phyloP scores from a whole-genome alignment of 192 early-diverging fungal species.

The Neocallimastix lanati region DNA sequence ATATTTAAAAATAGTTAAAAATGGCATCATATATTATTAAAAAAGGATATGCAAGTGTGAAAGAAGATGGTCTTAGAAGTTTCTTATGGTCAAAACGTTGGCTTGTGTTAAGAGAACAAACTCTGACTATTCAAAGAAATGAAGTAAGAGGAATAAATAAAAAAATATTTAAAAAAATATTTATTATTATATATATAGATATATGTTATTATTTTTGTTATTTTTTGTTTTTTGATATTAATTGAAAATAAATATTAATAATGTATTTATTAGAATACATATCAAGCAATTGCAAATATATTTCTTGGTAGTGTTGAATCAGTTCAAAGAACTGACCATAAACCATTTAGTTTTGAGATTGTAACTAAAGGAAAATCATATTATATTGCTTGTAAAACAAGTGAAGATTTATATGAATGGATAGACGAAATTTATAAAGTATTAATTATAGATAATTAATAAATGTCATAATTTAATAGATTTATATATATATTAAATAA shows the following conservation, averaged over 20 bases:
- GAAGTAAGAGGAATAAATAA: conserved; percentile 46
- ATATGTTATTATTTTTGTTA: too few relatives aligned
- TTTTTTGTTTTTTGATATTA: too few relatives aligned
- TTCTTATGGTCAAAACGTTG: conserved; percentile 95
- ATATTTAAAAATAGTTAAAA: neutral
- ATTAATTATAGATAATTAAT: neutral
- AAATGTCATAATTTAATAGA: too few relatives aligned
- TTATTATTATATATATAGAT: too few relatives aligned
- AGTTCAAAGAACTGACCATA: conserved; percentile 4
- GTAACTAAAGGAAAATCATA: conserved; percentile 4
- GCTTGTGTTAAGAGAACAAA: conserved; percentile 70
- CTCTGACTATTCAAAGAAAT: conserved; percentile 81
- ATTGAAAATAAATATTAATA: too few relatives aligned
- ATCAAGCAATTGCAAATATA: neutral
- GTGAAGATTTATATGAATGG: conserved; percentile 10
- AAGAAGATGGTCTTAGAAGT: conserved; percentile 74
- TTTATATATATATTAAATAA: too few relatives aligned
- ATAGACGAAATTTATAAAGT: conserved; percentile 10
- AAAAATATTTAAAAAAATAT: neutral
- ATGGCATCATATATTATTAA: conserved; percentile 30
- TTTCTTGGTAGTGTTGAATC: neutral
- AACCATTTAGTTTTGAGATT: conserved; percentile 7
- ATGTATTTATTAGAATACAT: neutral
- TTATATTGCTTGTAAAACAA: conserved; percentile 7
- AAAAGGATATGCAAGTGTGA: conserved; percentile 67